A percentile compares a stretch with the other conserved stretches of the same genome.
These are phyloP conservation scores for Tubosaeta sp. DNA, from an alignment of 768 basidiomycete genomes.

Conservation along the genomic window DNA sequence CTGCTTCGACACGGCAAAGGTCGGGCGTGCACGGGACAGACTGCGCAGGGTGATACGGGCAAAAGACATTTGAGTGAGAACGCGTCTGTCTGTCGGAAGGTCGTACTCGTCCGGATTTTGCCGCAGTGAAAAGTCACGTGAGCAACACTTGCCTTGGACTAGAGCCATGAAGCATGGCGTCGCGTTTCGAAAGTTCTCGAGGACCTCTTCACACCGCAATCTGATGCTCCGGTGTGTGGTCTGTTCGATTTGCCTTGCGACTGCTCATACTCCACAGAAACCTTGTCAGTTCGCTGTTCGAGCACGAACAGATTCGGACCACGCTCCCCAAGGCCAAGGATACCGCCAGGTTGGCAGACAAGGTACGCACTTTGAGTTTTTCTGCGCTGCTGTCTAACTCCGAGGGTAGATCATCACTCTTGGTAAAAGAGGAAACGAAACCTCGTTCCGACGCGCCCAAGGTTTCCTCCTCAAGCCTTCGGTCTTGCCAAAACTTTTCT, in stretches of 20 bases:
- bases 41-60: conserved; percentile 31
- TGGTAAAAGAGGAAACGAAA: conserved; percentile 78
- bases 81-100: conserved; percentile 9
- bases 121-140: conserved; percentile 15
- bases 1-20: conserved; percentile 28
- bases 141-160: background rate
- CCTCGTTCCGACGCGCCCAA: conserved; percentile 66
- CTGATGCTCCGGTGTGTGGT: conserved; percentile 79
- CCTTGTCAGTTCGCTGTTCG: conserved; percentile 87
- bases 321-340: conserved; percentile 95
- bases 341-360: conserved; percentile 86
- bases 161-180: conserved; percentile 87
- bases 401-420: conserved; percentile 74
- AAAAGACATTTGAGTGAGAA: conserved; percentile 32
- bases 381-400: conserved; percentile 5
- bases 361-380: conserved; percentile 43
- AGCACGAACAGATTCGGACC: conserved; percentile 95
- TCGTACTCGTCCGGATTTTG: conserved; percentile 21
- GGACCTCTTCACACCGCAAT: conserved; percentile 88
- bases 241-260: background rate
- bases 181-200: conserved; percentile 87
- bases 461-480: conserved; percentile 73
- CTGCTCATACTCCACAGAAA: conserved; percentile 51
- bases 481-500: conserved; percentile 80
- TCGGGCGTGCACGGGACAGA: conserved; percentile 25